These are phyloP conservation scores for Solanum okadae DNA, from an alignment of 257 asterid genomes.

Conservation along the genomic window DNA sequence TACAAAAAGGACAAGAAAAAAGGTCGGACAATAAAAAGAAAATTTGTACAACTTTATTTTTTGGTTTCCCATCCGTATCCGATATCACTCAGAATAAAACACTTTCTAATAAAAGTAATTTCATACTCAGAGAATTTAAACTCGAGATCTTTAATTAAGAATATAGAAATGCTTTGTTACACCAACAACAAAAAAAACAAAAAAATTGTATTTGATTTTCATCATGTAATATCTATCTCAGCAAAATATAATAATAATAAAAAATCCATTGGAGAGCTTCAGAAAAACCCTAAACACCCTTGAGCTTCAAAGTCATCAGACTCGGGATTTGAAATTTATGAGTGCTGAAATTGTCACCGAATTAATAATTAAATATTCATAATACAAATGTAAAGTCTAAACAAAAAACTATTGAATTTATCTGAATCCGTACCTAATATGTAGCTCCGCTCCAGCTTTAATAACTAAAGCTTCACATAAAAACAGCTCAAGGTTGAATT, in stretches of 20 bases:
- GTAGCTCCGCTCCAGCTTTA: neutral
- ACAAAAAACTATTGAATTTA: neutral
- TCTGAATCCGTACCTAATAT: neutral
- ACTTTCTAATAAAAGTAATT: neutral
- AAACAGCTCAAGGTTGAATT: neutral
- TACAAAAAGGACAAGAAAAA: neutral
- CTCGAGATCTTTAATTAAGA: too few species aligned
- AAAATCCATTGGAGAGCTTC: neutral
- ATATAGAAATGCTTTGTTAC: too few species aligned
- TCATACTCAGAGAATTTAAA: too few species aligned
- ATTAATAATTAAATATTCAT: neutral
- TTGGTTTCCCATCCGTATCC: neutral
- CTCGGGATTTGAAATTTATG: neutral
- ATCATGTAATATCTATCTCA: neutral
- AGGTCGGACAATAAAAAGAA: neutral
- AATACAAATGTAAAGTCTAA: neutral
- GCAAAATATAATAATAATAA: too few species aligned
- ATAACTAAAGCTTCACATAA: neutral
- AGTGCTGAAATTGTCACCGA: neutral
- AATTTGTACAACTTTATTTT: neutral
- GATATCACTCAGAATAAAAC: neutral
- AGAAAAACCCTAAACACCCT: constrained; percentile 30
- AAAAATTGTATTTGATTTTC: neutral
- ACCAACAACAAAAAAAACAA: neutral
- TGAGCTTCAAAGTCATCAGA: neutral